Evolutionary conservation across 495 filamentous ascomycete genomes (phyloP), one percentile per base, ranked within the genome.

Genomic region (Bacidia rubella): DNA sequence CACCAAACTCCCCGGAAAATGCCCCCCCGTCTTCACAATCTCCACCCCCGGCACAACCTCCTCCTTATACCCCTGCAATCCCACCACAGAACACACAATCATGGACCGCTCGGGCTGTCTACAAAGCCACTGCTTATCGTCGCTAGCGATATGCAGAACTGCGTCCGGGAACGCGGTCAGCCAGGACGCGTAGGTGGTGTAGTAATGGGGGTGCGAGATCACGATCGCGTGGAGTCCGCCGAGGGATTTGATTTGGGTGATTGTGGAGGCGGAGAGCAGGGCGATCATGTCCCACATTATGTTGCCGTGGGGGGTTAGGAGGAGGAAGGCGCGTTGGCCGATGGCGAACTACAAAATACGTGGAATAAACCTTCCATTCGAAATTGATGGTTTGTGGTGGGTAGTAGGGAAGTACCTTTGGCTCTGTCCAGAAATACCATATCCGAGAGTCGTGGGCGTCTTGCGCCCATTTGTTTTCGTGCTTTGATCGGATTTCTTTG

Each of bases 141-240:
- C 81, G 0, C 53, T 60, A 0, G 79, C 67, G 0, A 85, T 51
- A 49, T 79, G 86, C 0, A 89, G 74, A 0, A 74, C 75, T 57
- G 83, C 87, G 41, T 25, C 26, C 1, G 67, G 52, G 49, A 90
- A 87, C 1, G 62, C 60, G 26, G 66, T 59, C 0, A 80, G 78
- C 85, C 85, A 90, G 39, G 78, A 73, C 0, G 79, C 56, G 55
- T 85, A 77, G 10, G 84, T 81, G 15, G 76, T 76, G 64, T 85
- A 89, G 62, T 81, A 90, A 62, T 90, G 85, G 29, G 85, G 85
- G 63, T 90, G 85, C 0, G 76, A 81, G 57, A 90, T 87, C 41
- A 88, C 78, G 35, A 88, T 87, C 0, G 77, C 83, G n/a, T 70
- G 66, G 2, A 90, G 58, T 0, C 81, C 82, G 42, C 85, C 85